Conservation (phyloP, 352 stramenopile species). For the Peronospora destructor region DNA sequence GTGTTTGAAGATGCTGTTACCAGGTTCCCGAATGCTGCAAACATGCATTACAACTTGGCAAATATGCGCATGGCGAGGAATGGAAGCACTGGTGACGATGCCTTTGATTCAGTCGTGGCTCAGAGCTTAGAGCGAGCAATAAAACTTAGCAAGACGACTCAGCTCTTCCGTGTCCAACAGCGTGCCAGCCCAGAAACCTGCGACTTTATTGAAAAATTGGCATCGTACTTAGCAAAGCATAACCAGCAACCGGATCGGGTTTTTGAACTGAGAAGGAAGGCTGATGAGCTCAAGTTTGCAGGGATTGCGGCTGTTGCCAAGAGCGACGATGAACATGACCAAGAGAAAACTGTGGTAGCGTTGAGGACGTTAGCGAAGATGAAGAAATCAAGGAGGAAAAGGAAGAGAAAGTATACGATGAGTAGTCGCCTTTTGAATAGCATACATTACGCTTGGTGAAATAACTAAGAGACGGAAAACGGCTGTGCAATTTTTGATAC, state of each 20-base stretch:
- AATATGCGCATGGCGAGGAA: slow-evolving; percentile 54
- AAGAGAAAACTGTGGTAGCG: not conserved
- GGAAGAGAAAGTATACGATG: not conserved
- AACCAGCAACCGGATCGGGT: slow-evolving; percentile 13
- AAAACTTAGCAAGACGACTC: slow-evolving; percentile 29
- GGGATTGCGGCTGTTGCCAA: not conserved
- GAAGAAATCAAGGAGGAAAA: slow-evolving; percentile 7
- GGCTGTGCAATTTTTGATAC: too few species aligned
- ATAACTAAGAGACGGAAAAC: too few species aligned
- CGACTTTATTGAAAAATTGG: slow-evolving; percentile 50
- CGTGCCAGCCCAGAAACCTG: slow-evolving; percentile 24
- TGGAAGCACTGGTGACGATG: slow-evolving; percentile 11
- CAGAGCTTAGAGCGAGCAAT: slow-evolving; percentile 40
- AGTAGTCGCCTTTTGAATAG: too few species aligned
- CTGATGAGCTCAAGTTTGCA: slow-evolving; percentile 5
- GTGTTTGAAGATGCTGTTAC: slow-evolving; percentile 21
- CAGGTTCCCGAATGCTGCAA: slow-evolving; percentile 32
- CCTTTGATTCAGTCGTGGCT: slow-evolving; percentile 24
- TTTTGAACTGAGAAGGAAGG: slow-evolving; percentile 22
- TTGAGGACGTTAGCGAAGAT: slow-evolving; percentile 3
- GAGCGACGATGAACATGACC: slow-evolving; percentile 3
- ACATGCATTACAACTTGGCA: not conserved
- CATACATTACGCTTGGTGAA: too few species aligned
- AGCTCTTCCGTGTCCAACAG: too few species aligned
- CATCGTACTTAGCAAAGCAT: slow-evolving; percentile 34